Percentiles rank a stretch among this genome's conserved stretches.
Evolutionary conservation across 2,329 filamentous ascomycete species (phyloP).

Genomic region (Mycogone perniciosa): DNA sequence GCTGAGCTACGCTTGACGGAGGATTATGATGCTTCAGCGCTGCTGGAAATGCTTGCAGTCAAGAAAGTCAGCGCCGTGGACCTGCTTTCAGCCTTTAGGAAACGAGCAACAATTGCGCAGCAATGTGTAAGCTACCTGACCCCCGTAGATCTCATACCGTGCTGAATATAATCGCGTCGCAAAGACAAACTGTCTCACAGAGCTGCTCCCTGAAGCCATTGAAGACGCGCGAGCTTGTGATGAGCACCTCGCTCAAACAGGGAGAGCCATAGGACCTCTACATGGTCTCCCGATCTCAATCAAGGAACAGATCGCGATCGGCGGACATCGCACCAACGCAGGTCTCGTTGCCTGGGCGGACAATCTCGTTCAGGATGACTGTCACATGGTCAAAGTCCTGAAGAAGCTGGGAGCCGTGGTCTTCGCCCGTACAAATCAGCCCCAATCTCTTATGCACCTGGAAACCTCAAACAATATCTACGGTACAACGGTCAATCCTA

Average conservation of each 20-base stretch:
- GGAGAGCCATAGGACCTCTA: slow-evolving; percentile 8
- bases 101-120: slow-evolving; percentile 9
- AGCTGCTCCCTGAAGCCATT: slow-evolving; percentile 9
- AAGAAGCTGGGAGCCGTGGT: slow-evolving; percentile 7
- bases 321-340: slow-evolving; percentile 1
- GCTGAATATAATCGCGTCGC: neutral
- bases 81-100: slow-evolving; percentile 5
- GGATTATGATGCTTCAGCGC: slow-evolving; percentile 6
- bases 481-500: slow-evolving; percentile 5
- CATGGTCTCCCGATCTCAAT: slow-evolving; percentile 10
- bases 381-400: slow-evolving; percentile 5
- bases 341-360: slow-evolving; percentile 9
- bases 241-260: slow-evolving; percentile 4
- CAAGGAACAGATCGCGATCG: slow-evolving; percentile 7
- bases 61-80: slow-evolving; percentile 5
- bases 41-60: slow-evolving; percentile 8
- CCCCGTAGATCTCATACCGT: neutral
- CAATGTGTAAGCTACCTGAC: slow-evolving; percentile 3
- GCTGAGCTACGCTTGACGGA: slow-evolving; percentile 7
- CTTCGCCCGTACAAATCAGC: slow-evolving; percentile 9
- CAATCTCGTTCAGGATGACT: slow-evolving; percentile 3
- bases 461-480: slow-evolving; percentile 11
- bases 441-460: slow-evolving; percentile 7
- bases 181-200: slow-evolving; percentile 9
- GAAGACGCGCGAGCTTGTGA: slow-evolving; percentile 8